Evolutionary conservation across 108 stramenopile species (phyloP).

Genomic region (Parmales sp.): DNA sequence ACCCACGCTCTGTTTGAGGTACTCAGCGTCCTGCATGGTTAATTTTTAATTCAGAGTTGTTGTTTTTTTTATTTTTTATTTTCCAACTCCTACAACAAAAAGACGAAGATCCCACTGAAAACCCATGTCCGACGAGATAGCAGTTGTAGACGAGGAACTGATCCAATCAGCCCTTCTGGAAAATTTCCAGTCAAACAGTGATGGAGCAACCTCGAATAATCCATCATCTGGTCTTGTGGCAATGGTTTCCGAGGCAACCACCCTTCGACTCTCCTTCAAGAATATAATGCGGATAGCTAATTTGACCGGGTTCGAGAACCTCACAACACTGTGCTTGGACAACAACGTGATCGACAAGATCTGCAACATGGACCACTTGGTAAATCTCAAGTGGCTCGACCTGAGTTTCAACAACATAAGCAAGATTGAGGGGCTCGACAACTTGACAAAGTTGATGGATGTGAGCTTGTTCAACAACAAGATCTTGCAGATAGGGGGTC

Average conservation of each 20-base stretch:
- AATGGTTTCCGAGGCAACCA: constrained; percentile 10
- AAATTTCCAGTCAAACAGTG: not conserved
- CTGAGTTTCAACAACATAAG: constrained; percentile 48
- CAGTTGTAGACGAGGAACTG: constrained; percentile 4
- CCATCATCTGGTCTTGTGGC: not conserved
- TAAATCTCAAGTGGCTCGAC: constrained; percentile 45
- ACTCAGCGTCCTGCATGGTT: constrained; percentile 8
- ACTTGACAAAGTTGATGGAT: constrained; percentile 37
- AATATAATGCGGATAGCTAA: constrained; percentile 46
- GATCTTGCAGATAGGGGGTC: constrained; percentile 33
- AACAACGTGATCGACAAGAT: constrained; percentile 45
- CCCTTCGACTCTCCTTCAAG: constrained; percentile 38
- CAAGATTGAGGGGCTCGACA: constrained; percentile 38
- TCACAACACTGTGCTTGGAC: constrained; percentile 51
- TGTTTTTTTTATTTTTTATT: not conserved
- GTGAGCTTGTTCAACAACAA: constrained; percentile 38
- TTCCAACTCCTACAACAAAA: not conserved
- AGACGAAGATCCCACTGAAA: not conserved
- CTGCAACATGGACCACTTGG: constrained; percentile 35
- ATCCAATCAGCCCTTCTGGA: not conserved
- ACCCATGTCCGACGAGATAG: not conserved
- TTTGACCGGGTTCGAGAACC: constrained; percentile 33
- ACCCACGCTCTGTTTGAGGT: constrained; percentile 11
- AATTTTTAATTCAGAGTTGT: not conserved
- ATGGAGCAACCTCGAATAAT: not conserved